phyloP scores from a whole-genome alignment of 148 eudicot genomes.

The Amaranthus palmeri region DNA sequence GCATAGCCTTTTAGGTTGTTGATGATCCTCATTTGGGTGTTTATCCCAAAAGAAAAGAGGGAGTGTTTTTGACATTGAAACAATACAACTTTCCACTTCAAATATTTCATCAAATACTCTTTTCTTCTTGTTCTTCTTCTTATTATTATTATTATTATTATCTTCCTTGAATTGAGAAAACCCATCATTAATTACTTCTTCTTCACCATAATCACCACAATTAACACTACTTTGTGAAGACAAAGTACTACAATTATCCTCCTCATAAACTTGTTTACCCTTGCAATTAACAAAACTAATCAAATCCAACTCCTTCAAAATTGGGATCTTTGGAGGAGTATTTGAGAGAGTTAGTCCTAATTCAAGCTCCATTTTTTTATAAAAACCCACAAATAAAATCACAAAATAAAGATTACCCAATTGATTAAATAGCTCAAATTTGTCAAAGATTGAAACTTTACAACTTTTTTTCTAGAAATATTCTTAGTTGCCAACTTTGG shows the following conservation, averaged over 20 bases:
- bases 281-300: constrained; percentile 21
- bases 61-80: constrained; percentile 24
- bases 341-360: constrained; percentile 51
- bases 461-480: background rate
- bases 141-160: background rate
- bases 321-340: constrained; percentile 9
- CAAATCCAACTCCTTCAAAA: constrained; percentile 27
- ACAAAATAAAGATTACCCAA: constrained; percentile 9
- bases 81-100: constrained; percentile 19
- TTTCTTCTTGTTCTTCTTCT: constrained; percentile 23
- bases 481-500: background rate
- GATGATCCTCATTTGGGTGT: constrained; percentile 39
- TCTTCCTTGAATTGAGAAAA: background rate
- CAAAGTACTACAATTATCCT: constrained; percentile 17
- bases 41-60: constrained; percentile 44
- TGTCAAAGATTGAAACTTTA: constrained; percentile 23
- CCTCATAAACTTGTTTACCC: constrained; percentile 18
- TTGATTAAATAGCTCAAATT: constrained; percentile 16
- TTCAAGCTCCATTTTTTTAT: constrained; percentile 51
- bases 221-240: constrained; percentile 24
- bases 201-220: constrained; percentile 15
- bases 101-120: constrained; percentile 24
- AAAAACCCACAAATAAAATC: background rate
- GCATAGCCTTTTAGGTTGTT: constrained; percentile 26
- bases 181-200: constrained; percentile 5